These are phyloP conservation scores for Cryptosporidium felis DNA, from an alignment of 169 alveolate species.

Conservation along the genomic window DNA sequence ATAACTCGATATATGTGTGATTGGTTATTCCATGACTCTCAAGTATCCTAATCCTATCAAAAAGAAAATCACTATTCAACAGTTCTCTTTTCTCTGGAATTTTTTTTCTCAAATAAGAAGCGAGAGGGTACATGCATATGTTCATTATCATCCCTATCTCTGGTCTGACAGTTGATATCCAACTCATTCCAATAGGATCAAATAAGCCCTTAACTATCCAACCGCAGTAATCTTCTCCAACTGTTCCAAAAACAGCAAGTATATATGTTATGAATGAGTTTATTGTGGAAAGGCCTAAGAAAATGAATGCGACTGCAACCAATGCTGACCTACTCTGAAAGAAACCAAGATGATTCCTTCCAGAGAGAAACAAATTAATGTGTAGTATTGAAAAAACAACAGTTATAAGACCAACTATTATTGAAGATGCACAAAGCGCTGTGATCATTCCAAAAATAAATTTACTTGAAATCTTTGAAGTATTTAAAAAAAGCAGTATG, in stretches of 20 bases:
- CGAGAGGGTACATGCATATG: conserved; percentile 43
- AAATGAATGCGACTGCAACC: conserved; percentile 58
- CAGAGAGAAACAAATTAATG: conserved; percentile 30
- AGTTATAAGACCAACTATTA: conserved; percentile 1
- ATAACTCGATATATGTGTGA: not conserved
- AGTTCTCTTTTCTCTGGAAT: not conserved
- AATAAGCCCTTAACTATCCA: conserved; percentile 52
- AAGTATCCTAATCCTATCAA: conserved; percentile 2
- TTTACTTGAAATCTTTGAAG: conserved; percentile 13
- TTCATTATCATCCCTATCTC: conserved; percentile 40
- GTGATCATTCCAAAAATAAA: conserved; percentile 6
- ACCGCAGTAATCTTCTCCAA: conserved; percentile 51
- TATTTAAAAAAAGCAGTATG: not conserved
- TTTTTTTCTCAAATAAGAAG: conserved; percentile 21
- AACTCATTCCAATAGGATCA: conserved; percentile 27
- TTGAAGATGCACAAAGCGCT: not conserved
- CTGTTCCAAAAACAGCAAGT: conserved; percentile 34
- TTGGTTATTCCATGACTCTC: not conserved
- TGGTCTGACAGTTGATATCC: conserved; percentile 40
- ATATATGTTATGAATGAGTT: conserved; percentile 21
- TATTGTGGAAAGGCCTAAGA: conserved; percentile 24
- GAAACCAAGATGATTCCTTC: conserved; percentile 38
- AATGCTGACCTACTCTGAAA: conserved; percentile 62
- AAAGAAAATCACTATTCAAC: not conserved
- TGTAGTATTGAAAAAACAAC: conserved; percentile 48